Evolutionary conservation across 2,329 filamentous ascomycete genomes (phyloP).

Genomic region (Hypomyces rosellus): DNA sequence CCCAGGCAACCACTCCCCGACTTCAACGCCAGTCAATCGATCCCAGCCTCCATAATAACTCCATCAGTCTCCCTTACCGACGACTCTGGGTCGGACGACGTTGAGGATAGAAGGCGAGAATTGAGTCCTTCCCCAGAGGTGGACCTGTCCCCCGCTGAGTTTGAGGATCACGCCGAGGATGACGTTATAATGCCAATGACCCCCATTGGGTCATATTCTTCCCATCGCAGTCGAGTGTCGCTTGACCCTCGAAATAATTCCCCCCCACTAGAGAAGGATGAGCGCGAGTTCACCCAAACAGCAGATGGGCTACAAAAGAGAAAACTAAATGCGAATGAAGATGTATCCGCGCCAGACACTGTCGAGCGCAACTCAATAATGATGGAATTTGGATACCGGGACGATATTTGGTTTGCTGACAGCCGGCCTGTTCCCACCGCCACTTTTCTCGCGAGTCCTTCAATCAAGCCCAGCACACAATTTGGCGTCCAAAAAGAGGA

Average conservation of each 20-base stretch:
- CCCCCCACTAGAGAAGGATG: constrained; percentile 86
- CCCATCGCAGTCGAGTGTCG: constrained; percentile 33
- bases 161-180: constrained; percentile 66
- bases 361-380: constrained; percentile 22
- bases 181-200: constrained; percentile 53
- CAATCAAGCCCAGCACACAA: constrained; percentile 36
- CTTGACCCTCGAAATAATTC: constrained; percentile 60
- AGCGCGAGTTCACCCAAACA: constrained; percentile 94
- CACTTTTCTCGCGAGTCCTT: constrained; percentile 47
- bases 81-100: constrained; percentile 58
- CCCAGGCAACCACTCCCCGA: constrained; percentile 73
- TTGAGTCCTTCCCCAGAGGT: constrained; percentile 90
- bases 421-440: constrained; percentile 30
- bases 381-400: constrained; percentile 32
- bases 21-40: constrained; percentile 24
- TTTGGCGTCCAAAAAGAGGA: constrained; percentile 31
- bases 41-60: constrained; percentile 57
- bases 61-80: constrained; percentile 67
- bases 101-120: constrained; percentile 61
- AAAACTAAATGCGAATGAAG: constrained; percentile 50
- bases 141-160: constrained; percentile 79
- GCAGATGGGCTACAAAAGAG: constrained; percentile 73
- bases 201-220: constrained; percentile 58
- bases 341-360: constrained; percentile 24
- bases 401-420: constrained; percentile 51